Evolutionary conservation across 768 basidiomycete genomes (phyloP).

Genomic region (Psilocybe sp.): DNA sequence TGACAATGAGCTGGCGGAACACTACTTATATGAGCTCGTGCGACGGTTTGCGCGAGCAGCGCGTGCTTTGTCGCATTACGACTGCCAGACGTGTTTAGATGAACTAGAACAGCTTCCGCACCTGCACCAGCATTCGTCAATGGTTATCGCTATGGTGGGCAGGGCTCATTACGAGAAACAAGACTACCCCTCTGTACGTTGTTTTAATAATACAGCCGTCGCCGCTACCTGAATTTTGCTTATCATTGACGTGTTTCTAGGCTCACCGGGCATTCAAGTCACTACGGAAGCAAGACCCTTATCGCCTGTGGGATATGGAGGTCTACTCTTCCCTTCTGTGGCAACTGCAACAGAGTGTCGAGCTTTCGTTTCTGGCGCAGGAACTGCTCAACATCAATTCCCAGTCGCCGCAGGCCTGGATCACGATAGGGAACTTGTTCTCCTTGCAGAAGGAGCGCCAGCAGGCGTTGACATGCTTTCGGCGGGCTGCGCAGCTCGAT

Average conservation of each 20-base stretch:
- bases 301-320: constrained; percentile 90
- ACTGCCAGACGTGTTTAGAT: constrained; percentile 69
- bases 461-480: constrained; percentile 92
- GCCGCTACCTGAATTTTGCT: constrained; percentile 14
- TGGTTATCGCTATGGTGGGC: constrained; percentile 80
- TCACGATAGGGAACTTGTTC: constrained; percentile 94
- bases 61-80: constrained; percentile 71
- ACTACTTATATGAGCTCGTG: constrained; percentile 79
- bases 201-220: constrained; percentile 12
- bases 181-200: constrained; percentile 83
- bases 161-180: constrained; percentile 87
- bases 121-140: constrained; percentile 70
- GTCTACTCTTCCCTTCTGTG: constrained; percentile 94
- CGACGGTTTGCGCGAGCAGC: constrained; percentile 80
- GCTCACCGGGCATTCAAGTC: constrained; percentile 87
- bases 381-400: constrained; percentile 84
- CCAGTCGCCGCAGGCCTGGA: constrained; percentile 89
- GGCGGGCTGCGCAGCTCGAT: constrained; percentile 86
- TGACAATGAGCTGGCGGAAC: constrained; percentile 72
- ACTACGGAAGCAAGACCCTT: constrained; percentile 83
- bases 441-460: constrained; percentile 92
- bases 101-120: constrained; percentile 76
- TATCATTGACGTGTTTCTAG: constrained; percentile 41
- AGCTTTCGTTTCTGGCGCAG: constrained; percentile 90
- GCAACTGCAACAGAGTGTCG: constrained; percentile 84